phyloP scores from a whole-genome alignment of 2,329 filamentous ascomycete species.

The Aspergillus ruber region DNA sequence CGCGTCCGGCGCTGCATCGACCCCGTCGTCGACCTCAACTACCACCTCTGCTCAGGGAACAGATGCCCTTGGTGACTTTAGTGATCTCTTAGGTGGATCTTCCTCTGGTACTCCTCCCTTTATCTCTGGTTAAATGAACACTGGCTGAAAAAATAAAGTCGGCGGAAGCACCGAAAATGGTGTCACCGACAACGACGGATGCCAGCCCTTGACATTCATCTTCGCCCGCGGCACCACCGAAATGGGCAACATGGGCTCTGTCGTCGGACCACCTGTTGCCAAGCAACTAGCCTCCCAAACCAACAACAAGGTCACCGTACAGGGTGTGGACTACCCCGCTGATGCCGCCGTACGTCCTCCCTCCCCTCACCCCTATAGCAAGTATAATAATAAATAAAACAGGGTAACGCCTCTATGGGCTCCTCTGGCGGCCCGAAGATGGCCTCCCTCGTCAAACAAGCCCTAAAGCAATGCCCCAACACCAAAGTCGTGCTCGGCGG shows the following conservation, averaged over 20 bases:
- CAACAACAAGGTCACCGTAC: slow-evolving; percentile 21
- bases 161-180: slow-evolving; percentile 29
- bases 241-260: slow-evolving; percentile 37
- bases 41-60: background rate
- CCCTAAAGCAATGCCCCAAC: slow-evolving; percentile 24
- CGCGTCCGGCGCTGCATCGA: no score
- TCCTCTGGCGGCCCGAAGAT: slow-evolving; percentile 23
- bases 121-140: background rate
- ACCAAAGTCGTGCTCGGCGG: slow-evolving; percentile 30
- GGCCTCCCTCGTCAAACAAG: slow-evolving; percentile 23
- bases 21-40: background rate
- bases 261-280: slow-evolving; percentile 34
- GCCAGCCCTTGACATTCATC: slow-evolving; percentile 38
- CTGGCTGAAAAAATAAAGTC: background rate
- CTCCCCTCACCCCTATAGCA: background rate
- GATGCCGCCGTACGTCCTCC: slow-evolving; percentile 13
- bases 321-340: slow-evolving; percentile 29
- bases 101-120: background rate
- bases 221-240: slow-evolving; percentile 40
- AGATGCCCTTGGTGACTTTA: background rate
- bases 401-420: slow-evolving; percentile 23
- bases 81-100: background rate
- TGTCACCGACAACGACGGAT: slow-evolving; percentile 32
- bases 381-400: background rate
- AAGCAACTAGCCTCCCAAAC: slow-evolving; percentile 17